These are phyloP conservation scores for Graphium sp. DNA, from an alignment of 2,329 filamentous ascomycete genomes.

Conservation along the genomic window DNA sequence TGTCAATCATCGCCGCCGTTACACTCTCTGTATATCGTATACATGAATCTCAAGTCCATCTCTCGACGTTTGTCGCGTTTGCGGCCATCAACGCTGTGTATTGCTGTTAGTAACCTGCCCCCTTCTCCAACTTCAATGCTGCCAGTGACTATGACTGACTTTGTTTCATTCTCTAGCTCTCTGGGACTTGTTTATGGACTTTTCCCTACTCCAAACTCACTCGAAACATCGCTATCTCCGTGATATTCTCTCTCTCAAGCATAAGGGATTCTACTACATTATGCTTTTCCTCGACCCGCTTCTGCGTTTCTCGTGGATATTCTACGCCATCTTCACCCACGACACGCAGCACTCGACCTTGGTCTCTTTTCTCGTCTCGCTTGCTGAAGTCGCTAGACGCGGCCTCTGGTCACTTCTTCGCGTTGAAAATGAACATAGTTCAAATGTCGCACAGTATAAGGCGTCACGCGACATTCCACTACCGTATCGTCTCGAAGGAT, in stretches of 20 bases:
- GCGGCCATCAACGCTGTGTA: constrained; percentile 74
- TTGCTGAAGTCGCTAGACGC: constrained; percentile 68
- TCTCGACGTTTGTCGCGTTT: constrained; percentile 64
- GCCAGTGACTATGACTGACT: neutral
- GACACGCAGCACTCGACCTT: constrained; percentile 70
- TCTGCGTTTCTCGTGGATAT: constrained; percentile 85
- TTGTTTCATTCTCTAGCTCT: constrained; percentile 31
- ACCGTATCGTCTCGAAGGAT: constrained; percentile 59
- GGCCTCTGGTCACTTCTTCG: constrained; percentile 87
- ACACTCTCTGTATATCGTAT: constrained; percentile 75
- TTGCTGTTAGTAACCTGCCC: constrained; percentile 37
- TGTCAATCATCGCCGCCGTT: constrained; percentile 66
- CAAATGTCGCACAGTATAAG: constrained; percentile 79
- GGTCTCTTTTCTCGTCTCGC: constrained; percentile 60
- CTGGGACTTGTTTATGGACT: constrained; percentile 96
- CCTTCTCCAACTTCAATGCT: neutral
- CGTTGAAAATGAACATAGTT: constrained; percentile 94
- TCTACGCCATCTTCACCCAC: constrained; percentile 71
- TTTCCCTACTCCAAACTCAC: constrained; percentile 70
- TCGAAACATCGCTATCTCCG: constrained; percentile 53
- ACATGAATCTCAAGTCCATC: constrained; percentile 31
- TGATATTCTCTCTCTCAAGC: constrained; percentile 64
- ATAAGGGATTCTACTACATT: constrained; percentile 66
- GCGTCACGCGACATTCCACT: constrained; percentile 77
- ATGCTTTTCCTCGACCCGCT: constrained; percentile 75